A percentile compares a stretch with the other conserved stretches of the same genome.
These are phyloP conservation scores for Arabidopsis arenosa DNA, from an alignment of 345 rosid species.

Conservation along the genomic window DNA sequence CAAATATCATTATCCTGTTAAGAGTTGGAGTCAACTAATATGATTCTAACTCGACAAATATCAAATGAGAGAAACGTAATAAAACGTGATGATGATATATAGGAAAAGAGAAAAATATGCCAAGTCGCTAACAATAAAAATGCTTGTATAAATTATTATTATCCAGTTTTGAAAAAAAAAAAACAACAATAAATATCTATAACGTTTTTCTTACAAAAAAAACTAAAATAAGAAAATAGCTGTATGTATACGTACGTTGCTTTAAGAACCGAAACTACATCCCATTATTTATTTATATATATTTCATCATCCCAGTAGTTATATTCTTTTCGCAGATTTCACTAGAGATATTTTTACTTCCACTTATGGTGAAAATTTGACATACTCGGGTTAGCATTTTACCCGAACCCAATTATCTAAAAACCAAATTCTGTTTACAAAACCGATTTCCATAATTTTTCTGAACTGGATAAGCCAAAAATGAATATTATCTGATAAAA, in stretches of 20 bases:
- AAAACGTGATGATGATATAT: slow-evolving; percentile 1
- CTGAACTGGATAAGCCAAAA: background rate
- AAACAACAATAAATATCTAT: background rate
- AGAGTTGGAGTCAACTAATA: slow-evolving; percentile 23
- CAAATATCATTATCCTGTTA: slow-evolving; percentile 38
- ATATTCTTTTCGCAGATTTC: background rate
- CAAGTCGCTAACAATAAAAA: background rate
- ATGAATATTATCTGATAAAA: background rate
- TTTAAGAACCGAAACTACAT: background rate
- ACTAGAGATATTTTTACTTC: background rate
- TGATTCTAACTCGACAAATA: background rate
- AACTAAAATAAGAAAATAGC: background rate
- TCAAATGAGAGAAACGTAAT: slow-evolving; percentile 1
- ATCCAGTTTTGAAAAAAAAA: background rate
- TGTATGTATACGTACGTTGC: background rate
- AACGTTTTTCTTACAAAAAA: background rate
- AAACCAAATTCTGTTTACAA: no score
- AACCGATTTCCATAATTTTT: background rate
- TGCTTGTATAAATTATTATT: background rate
- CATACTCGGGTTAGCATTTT: background rate
- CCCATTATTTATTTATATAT: no score
- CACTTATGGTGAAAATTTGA: no score
- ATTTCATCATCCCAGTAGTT: background rate
- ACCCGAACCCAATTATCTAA: background rate
- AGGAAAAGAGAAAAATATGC: background rate